Conservation (phyloP, 495 filamentous ascomycete genomes). For the Talaromyces thailandensis region DNA sequence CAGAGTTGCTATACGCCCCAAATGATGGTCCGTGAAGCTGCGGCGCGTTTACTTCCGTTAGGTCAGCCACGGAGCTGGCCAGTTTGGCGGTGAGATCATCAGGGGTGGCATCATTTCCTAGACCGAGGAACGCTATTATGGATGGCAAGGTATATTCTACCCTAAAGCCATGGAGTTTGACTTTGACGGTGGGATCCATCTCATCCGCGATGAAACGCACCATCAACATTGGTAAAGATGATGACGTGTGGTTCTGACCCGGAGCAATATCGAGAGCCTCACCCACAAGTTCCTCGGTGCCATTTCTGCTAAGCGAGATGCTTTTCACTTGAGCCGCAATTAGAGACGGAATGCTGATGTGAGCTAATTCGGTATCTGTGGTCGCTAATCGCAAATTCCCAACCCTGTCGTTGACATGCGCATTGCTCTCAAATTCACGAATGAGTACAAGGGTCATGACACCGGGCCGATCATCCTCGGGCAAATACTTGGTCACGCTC, state of each 20-base stretch:
- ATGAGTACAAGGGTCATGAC: slow-evolving; percentile 67
- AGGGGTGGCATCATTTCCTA: slow-evolving; percentile 56
- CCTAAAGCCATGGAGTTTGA: slow-evolving; percentile 74
- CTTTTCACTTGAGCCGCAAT: slow-evolving; percentile 62
- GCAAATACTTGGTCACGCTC: slow-evolving; percentile 86
- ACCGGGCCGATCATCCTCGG: slow-evolving; percentile 91
- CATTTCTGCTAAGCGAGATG: slow-evolving; percentile 52
- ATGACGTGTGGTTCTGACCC: slow-evolving; percentile 10
- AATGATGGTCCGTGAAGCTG: background rate
- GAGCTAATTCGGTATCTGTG: slow-evolving; percentile 60
- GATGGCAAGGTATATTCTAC: slow-evolving; percentile 80
- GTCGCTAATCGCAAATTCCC: slow-evolving; percentile 51
- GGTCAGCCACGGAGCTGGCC: slow-evolving; percentile 67
- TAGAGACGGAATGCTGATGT: slow-evolving; percentile 77
- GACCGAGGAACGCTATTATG: slow-evolving; percentile 65
- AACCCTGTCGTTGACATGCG: slow-evolving; percentile 53
- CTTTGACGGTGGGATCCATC: slow-evolving; percentile 79
- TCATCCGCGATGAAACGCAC: slow-evolving; percentile 85
- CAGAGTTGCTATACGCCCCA: slow-evolving; percentile 6
- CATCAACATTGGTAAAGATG: slow-evolving; percentile 55
- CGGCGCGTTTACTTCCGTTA: slow-evolving; percentile 47
- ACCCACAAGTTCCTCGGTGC: slow-evolving; percentile 59
- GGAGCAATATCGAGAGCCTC: slow-evolving; percentile 27
- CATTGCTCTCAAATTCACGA: slow-evolving; percentile 45
- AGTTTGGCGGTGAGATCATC: slow-evolving; percentile 69